phyloP scores from a whole-genome alignment of 2,329 filamentous ascomycete species.

The Sclerotinia minor region DNA sequence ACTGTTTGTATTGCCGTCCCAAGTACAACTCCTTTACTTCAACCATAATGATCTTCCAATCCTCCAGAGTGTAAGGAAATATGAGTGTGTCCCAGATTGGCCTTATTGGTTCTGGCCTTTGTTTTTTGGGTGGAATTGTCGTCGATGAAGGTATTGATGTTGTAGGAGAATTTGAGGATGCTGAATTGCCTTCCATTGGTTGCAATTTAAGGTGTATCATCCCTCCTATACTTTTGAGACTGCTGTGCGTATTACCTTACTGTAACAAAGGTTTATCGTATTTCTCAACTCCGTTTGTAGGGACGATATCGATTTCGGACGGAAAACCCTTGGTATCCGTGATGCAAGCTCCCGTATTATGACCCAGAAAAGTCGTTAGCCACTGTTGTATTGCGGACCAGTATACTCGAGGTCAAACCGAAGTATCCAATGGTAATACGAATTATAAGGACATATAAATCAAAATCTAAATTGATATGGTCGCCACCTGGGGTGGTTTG shows the following conservation, averaged over 20 bases:
- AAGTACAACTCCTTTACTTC: conserved; percentile 39
- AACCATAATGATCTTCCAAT: conserved; percentile 39
- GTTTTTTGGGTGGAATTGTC: conserved; percentile 15
- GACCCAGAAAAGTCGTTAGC: conserved; percentile 9
- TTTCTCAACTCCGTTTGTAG: conserved; percentile 12
- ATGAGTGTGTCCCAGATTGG: conserved; percentile 27
- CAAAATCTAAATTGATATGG: neutral
- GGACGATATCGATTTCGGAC: conserved; percentile 17
- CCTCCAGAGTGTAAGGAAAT: conserved; percentile 35
- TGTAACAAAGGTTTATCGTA: conserved; percentile 7
- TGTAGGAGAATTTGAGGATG: conserved; percentile 11
- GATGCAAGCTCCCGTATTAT: conserved; percentile 23
- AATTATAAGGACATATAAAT: neutral
- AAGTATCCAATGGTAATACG: neutral
- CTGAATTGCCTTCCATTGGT: conserved; percentile 13
- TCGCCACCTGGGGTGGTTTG: neutral
- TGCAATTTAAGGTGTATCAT: conserved; percentile 25
- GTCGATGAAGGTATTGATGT: conserved; percentile 15
- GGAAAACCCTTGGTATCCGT: conserved; percentile 18
- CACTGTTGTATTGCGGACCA: conserved; percentile 5
- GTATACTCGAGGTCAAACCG: neutral
- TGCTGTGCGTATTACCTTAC: neutral
- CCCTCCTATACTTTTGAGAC: conserved; percentile 10
- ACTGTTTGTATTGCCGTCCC: conserved; percentile 39
- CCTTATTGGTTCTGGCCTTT: conserved; percentile 30